Conservation (phyloP, 2,329 filamentous ascomycete genomes). For the Stachybotrys echinatus region DNA sequence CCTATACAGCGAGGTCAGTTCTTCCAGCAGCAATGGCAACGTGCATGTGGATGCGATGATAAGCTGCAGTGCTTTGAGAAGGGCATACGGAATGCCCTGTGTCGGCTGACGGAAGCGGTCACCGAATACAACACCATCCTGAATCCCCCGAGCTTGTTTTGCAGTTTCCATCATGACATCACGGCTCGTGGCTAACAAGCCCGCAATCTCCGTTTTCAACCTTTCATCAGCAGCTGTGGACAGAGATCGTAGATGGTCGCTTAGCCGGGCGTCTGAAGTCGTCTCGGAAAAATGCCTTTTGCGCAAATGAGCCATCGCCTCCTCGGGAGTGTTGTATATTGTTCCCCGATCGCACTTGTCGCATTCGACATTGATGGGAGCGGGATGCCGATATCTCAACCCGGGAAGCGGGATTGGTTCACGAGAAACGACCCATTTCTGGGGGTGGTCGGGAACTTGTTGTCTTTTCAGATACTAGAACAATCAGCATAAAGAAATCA, state of each 20-base stretch:
- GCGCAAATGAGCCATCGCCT: conserved; percentile 2
- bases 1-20: conserved; percentile 2
- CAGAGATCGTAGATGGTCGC: conserved; percentile 1
- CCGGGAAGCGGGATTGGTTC: conserved; percentile 2
- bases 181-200: not conserved
- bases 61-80: conserved; percentile 6
- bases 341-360: not conserved
- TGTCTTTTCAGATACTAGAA: conserved; percentile 1
- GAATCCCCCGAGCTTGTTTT: conserved; percentile 2
- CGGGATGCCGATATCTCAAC: not conserved
- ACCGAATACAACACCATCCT: conserved; percentile 5
- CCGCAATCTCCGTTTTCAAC: not conserved
- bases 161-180: not conserved
- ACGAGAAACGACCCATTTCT: not conserved
- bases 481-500: too few species aligned
- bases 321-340: not conserved
- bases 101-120: conserved; percentile 1
- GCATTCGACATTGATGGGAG: not conserved
- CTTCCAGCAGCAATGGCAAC: conserved; percentile 1
- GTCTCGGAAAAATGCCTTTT: conserved; percentile 3
- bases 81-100: conserved; percentile 5
- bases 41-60: conserved; percentile 5
- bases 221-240: not conserved
- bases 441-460: not conserved
- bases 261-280: conserved; percentile 1